Percentiles rank a stretch among this genome's conserved stretches.
Evolutionary conservation across 352 stramenopile genomes (phyloP).

Genomic region (Pythium chondricola): DNA sequence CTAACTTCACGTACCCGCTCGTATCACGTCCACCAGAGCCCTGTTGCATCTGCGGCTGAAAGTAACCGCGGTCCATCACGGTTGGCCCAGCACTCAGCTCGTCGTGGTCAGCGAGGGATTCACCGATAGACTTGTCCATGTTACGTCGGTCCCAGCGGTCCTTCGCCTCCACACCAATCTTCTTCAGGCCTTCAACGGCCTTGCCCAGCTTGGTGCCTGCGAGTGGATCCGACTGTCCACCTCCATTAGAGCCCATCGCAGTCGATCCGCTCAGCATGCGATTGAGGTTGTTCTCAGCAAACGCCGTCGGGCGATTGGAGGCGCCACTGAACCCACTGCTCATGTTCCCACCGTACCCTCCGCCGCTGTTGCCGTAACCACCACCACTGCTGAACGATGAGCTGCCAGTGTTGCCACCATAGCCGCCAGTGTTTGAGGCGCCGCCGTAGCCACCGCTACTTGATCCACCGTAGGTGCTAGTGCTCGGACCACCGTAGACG

Average conservation of each 20-base stretch:
- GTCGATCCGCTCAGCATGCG: conserved; percentile 33
- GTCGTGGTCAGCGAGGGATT: conserved; percentile 82
- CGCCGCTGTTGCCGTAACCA: conserved; percentile 2
- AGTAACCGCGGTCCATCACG: conserved; percentile 70
- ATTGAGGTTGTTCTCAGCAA: conserved; percentile 61
- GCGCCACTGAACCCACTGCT: conserved; percentile 8
- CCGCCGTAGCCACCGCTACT: conserved; percentile 24
- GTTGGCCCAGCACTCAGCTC: conserved; percentile 59
- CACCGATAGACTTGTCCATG: conserved; percentile 89
- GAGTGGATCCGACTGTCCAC: conserved; percentile 9
- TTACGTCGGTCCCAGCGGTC: conserved; percentile 84
- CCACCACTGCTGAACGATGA: neutral
- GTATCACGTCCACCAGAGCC: conserved; percentile 65
- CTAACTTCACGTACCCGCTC: conserved; percentile 37
- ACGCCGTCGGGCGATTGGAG: conserved; percentile 16
- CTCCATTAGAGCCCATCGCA: conserved; percentile 6
- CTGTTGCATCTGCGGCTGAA: conserved; percentile 56
- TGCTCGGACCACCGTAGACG: conserved; percentile 26
- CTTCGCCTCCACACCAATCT: conserved; percentile 67
- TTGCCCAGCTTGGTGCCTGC: conserved; percentile 59
- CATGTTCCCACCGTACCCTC: conserved; percentile 13
- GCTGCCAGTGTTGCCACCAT: conserved; percentile 9
- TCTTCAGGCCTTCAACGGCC: conserved; percentile 74
- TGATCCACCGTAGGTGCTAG: too few relatives aligned
- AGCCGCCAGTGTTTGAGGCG: conserved; percentile 23